Percentiles rank a stretch among this genome's conserved stretches.
These are phyloP conservation scores for Ammopiptanthus mongolicus DNA, from an alignment of 306 rosid species.

Conservation along the genomic window DNA sequence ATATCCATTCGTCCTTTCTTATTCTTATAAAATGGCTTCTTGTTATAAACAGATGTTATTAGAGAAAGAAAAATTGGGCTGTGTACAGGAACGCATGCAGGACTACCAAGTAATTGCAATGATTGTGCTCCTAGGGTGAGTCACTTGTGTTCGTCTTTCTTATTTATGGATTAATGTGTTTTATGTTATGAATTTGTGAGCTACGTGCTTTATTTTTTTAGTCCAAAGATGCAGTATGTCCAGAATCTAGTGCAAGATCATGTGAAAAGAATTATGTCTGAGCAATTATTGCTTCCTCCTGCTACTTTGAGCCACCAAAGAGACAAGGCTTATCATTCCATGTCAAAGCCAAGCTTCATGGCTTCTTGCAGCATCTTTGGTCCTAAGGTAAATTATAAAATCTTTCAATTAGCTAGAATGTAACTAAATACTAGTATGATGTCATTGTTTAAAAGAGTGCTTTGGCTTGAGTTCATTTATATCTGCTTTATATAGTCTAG, in stretches of 20 bases:
- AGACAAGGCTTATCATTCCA: slow-evolving; percentile 30
- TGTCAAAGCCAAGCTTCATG: slow-evolving; percentile 59
- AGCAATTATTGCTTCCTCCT: slow-evolving; percentile 54
- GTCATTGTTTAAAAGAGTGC: background rate
- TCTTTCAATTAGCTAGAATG: background rate
- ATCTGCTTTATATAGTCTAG: background rate
- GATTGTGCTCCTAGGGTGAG: slow-evolving; percentile 80
- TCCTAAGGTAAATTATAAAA: slow-evolving; percentile 50
- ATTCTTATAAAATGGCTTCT: slow-evolving; percentile 11
- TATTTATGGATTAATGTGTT: background rate
- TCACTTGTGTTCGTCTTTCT: background rate
- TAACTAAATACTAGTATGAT: background rate
- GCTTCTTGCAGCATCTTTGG: slow-evolving; percentile 88
- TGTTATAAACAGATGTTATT: slow-evolving; percentile 51
- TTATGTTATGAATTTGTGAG: background rate
- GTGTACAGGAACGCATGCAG: slow-evolving; percentile 60
- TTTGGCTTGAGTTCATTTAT: slow-evolving; percentile 6
- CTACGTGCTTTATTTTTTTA: slow-evolving; percentile 8
- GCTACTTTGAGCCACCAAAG: slow-evolving; percentile 35
- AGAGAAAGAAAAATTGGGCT: slow-evolving; percentile 49
- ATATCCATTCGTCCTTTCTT: background rate
- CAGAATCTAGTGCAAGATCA: slow-evolving; percentile 54
- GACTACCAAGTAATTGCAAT: slow-evolving; percentile 83
- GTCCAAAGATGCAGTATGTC: slow-evolving; percentile 77
- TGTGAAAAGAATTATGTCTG: slow-evolving; percentile 63